A percentile compares a stretch with the other conserved stretches of the same genome.
These are phyloP conservation scores for Lodderomyces beijingensis DNA, from an alignment of 1,139 yeast species.

Conservation along the genomic window DNA sequence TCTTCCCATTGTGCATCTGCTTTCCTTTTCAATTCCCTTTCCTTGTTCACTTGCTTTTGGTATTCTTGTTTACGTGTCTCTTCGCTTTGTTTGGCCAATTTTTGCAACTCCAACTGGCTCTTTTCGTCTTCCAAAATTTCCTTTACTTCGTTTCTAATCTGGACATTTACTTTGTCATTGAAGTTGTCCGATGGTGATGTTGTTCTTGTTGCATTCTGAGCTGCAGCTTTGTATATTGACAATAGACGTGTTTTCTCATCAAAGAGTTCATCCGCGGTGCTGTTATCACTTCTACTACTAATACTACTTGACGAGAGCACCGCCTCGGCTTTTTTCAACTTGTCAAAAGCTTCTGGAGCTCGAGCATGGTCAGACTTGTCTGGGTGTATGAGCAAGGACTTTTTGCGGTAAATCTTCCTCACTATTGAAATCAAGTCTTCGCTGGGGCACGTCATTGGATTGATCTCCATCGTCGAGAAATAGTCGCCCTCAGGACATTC, in stretches of 20 bases:
- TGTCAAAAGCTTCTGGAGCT: constrained; percentile 63
- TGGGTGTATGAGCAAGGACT: constrained; percentile 65
- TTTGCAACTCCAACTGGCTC: constrained; percentile 30
- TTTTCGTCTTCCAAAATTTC: constrained; percentile 32
- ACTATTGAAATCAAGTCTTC: constrained; percentile 30
- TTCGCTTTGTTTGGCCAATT: constrained; percentile 26
- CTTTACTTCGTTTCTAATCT: constrained; percentile 15
- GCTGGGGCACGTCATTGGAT: constrained; percentile 34
- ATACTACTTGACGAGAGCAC: no score
- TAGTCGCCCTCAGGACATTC: constrained; percentile 46
- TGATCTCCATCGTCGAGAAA: constrained; percentile 52
- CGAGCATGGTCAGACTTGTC: constrained; percentile 53
- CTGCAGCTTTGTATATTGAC: constrained; percentile 37
- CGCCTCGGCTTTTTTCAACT: constrained; percentile 36
- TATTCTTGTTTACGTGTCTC: constrained; percentile 25
- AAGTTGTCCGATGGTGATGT: constrained; percentile 3
- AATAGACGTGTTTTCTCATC: constrained; percentile 36
- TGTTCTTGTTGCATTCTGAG: constrained; percentile 1
- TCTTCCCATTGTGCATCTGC: constrained; percentile 59
- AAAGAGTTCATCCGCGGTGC: constrained; percentile 15
- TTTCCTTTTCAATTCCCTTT: constrained; percentile 34
- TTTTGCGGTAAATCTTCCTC: constrained; percentile 49
- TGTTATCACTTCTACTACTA: no score
- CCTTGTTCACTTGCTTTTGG: constrained; percentile 31
- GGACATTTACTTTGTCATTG: constrained; percentile 5